phyloP scores from a whole-genome alignment of 768 basidiomycete genomes.

The Mycena belliarum region DNA sequence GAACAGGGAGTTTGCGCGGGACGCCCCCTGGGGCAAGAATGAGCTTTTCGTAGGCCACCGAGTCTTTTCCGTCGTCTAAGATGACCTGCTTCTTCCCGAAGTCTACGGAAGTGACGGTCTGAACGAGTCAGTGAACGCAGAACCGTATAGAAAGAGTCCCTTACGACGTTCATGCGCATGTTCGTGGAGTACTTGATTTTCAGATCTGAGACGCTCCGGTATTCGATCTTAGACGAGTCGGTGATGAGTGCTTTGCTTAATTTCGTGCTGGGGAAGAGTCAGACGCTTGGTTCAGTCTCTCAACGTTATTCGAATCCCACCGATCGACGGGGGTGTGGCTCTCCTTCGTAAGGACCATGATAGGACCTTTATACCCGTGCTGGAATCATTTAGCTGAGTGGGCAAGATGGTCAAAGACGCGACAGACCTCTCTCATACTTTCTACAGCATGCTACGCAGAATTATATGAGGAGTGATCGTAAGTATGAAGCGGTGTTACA shows the following conservation, averaged over 20 bases:
- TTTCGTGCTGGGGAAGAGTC: conserved; percentile 64
- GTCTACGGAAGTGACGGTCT: conserved; percentile 76
- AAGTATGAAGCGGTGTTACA: too few relatives aligned
- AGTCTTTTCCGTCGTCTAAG: conserved; percentile 59
- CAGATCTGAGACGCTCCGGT: conserved; percentile 68
- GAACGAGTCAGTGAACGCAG: conserved; percentile 5
- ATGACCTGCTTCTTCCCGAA: conserved; percentile 60
- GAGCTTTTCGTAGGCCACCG: conserved; percentile 70
- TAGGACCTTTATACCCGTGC: conserved; percentile 77
- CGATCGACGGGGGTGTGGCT: conserved; percentile 82
- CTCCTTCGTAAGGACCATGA: conserved; percentile 82
- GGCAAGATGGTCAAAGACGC: neutral
- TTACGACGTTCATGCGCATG: conserved; percentile 59
- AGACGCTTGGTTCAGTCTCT: conserved; percentile 3
- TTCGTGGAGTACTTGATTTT: conserved; percentile 74
- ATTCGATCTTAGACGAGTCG: conserved; percentile 77
- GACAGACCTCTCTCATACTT: conserved; percentile 72
- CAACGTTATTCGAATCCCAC: conserved; percentile 33
- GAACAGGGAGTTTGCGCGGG: conserved; percentile 75
- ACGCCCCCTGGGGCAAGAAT: conserved; percentile 78
- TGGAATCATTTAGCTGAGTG: conserved; percentile 35
- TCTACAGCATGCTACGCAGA: conserved; percentile 78
- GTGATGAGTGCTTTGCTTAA: conserved; percentile 84
- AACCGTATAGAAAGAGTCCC: conserved; percentile 23
- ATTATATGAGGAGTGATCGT: too few relatives aligned